phyloP scores from a whole-genome alignment of 108 stramenopile genomes.

The Cyclotella baltica region DNA sequence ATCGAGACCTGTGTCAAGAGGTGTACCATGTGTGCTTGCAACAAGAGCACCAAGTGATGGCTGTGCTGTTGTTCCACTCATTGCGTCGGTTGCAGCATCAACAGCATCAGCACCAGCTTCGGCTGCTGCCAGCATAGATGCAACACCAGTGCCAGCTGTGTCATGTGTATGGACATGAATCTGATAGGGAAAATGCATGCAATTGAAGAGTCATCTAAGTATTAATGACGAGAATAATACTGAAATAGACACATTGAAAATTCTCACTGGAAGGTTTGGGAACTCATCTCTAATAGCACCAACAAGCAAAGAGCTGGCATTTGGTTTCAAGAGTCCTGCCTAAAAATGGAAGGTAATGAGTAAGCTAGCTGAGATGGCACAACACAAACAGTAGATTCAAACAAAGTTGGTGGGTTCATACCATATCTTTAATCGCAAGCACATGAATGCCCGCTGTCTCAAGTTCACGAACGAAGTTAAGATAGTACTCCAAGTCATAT shows the following conservation, averaged over 20 bases:
- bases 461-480: conserved; percentile 86
- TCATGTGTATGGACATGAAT: conserved; percentile 97
- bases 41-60: conserved; percentile 95
- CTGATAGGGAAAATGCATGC: too few relatives aligned
- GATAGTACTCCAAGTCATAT: conserved; percentile 96
- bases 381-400: background rate
- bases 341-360: background rate
- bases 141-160: conserved; percentile 97
- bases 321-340: conserved; percentile 96
- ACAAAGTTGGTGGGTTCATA: background rate
- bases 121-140: conserved; percentile 92
- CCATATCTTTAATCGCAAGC: conserved; percentile 89
- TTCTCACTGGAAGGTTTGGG: conserved; percentile 93
- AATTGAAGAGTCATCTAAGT: too few relatives aligned
- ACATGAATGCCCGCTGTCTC: conserved; percentile 88
- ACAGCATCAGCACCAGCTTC: conserved; percentile 96
- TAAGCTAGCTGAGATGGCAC: background rate
- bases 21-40: conserved; percentile 80
- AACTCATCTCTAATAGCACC: conserved; percentile 84
- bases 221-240: too few relatives aligned
- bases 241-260: too few relatives aligned
- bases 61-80: conserved; percentile 96
- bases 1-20: conserved; percentile 90
- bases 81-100: conserved; percentile 92
- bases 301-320: conserved; percentile 85